These are phyloP conservation scores for Fusarium nelsonii DNA, from an alignment of 2,329 filamentous ascomycete species.

Conservation along the genomic window DNA sequence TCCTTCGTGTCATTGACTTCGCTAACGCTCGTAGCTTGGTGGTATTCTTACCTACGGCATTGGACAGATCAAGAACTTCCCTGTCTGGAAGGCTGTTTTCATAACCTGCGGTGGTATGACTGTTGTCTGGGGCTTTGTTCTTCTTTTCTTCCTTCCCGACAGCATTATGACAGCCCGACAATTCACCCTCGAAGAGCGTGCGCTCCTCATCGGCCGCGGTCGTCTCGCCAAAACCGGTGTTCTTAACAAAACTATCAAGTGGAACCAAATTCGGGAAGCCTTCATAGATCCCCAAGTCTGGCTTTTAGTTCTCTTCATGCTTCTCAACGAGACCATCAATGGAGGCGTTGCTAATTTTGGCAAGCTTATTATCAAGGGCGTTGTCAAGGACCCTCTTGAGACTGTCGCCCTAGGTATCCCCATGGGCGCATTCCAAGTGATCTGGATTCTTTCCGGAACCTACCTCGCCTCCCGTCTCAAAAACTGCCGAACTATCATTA, in stretches of 20 bases:
- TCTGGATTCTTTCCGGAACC: constrained; percentile 64
- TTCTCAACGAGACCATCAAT: constrained; percentile 65
- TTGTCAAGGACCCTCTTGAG: constrained; percentile 50
- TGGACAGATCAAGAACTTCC: constrained; percentile 60
- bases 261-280: constrained; percentile 62
- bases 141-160: constrained; percentile 62
- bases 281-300: constrained; percentile 64
- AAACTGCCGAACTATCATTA: constrained; percentile 63
- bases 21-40: constrained; percentile 45
- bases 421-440: constrained; percentile 63
- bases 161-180: constrained; percentile 54
- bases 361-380: constrained; percentile 64
- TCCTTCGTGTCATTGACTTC: fast-evolving
- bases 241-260: constrained; percentile 61
- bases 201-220: constrained; percentile 72
- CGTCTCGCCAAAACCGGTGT: constrained; percentile 61
- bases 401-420: constrained; percentile 67
- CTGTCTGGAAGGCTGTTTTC: constrained; percentile 66
- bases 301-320: constrained; percentile 66
- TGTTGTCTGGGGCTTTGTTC: constrained; percentile 59
- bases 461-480: constrained; percentile 62
- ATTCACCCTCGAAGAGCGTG: constrained; percentile 43
- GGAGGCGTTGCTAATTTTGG: constrained; percentile 67
- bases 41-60: constrained; percentile 64
- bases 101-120: constrained; percentile 63